Evolutionary conservation across 805 yeast genomes (phyloP).

Genomic region (Vanderwaltozyma polyspora): DNA sequence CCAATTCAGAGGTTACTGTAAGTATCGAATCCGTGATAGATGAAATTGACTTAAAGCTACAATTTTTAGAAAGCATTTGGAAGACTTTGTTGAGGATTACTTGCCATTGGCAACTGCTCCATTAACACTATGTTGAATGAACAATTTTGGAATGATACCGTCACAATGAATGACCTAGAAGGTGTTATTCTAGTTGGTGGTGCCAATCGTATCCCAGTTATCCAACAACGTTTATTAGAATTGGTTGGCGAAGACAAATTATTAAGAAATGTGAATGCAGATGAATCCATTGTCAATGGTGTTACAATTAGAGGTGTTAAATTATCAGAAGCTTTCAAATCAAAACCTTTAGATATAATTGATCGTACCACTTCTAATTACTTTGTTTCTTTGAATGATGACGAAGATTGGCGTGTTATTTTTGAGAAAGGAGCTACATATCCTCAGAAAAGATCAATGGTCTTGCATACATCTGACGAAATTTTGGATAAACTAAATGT

Average conservation of each 20-base stretch:
- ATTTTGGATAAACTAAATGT: conserved; percentile 23
- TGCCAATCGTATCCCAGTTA: conserved; percentile 78
- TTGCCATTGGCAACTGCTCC: conserved; percentile 13
- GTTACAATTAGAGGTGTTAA: conserved; percentile 75
- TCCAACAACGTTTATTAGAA: conserved; percentile 48
- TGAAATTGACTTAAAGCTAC: conserved; percentile 62
- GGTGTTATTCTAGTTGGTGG: conserved; percentile 86
- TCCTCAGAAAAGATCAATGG: conserved; percentile 19
- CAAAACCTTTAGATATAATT: conserved; percentile 42
- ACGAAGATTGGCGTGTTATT: conserved; percentile 27
- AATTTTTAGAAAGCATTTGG: conserved; percentile 72
- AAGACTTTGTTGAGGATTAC: conserved; percentile 27
- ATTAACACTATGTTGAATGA: conserved; percentile 27
- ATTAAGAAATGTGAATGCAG: conserved; percentile 84
- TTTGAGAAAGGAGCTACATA: conserved; percentile 39
- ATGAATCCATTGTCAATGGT: conserved; percentile 88
- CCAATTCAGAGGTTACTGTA: conserved; percentile 68
- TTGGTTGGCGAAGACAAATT: conserved; percentile 43
- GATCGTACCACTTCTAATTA: conserved; percentile 47
- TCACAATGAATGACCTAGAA: conserved; percentile 31
- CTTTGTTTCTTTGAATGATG: conserved; percentile 18
- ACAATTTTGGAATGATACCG: conserved; percentile 16
- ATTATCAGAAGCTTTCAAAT: conserved; percentile 52
- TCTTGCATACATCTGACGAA: conserved; percentile 27
- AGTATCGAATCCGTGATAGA: conserved; percentile 64